Percentiles rank a stretch among this genome's conserved stretches.
phyloP scores from a whole-genome alignment of 257 asterid species.

The Capsicum chinense region DNA sequence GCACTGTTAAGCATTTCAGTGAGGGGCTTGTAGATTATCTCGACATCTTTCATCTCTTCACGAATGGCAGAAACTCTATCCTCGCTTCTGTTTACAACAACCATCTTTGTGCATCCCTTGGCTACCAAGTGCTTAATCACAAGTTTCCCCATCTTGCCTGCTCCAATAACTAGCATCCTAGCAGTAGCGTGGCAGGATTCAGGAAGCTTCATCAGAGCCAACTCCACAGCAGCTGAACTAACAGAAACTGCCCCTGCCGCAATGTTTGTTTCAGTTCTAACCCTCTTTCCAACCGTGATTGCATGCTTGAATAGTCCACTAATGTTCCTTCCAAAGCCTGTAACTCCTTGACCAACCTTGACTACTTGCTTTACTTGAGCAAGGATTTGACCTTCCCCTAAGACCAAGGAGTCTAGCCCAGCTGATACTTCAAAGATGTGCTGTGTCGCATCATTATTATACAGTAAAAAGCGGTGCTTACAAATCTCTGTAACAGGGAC shows the following conservation, averaged over 20 bases:
- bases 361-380: constrained; percentile 97
- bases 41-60: constrained; percentile 71
- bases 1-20: constrained; percentile 63
- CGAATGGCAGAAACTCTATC: constrained; percentile 76
- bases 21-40: constrained; percentile 74
- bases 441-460: constrained; percentile 89
- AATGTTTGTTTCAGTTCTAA: constrained; percentile 85
- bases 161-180: constrained; percentile 81
- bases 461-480: constrained; percentile 81
- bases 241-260: constrained; percentile 96
- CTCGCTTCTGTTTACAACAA: constrained; percentile 78
- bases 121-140: constrained; percentile 92
- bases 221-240: constrained; percentile 94
- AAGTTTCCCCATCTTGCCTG: constrained; percentile 99
- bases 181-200: constrained; percentile 65
- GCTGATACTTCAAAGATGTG: constrained; percentile 94
- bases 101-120: constrained; percentile 89
- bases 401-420: constrained; percentile 87
- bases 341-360: constrained; percentile 86
- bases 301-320: constrained; percentile 96
- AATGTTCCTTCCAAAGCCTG: constrained; percentile 87
- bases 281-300: constrained; percentile 92
- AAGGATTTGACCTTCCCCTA: constrained; percentile 97
- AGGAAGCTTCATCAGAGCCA: constrained; percentile 91
- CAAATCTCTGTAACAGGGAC: constrained; percentile 80